Conservation (phyloP, 768 basidiomycete species). For the Hysterangium stoloniferum region DNA sequence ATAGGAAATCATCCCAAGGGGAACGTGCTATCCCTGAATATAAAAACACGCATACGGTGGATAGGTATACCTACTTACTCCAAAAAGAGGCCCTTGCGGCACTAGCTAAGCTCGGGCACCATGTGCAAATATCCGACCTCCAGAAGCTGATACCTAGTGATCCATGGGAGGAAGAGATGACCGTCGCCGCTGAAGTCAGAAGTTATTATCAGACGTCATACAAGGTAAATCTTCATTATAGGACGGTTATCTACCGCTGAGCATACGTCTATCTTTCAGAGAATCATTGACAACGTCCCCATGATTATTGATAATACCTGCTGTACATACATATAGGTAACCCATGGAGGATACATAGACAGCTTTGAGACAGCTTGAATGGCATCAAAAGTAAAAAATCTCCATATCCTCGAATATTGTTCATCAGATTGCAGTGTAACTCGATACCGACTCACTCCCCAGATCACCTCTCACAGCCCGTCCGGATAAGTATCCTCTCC, state of each 20-base stretch:
- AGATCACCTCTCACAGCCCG: no score
- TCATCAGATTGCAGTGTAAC: no score
- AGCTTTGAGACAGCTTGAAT: no score
- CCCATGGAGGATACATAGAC: no score
- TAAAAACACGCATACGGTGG: no score
- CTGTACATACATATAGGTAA: no score
- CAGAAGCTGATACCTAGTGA: constrained; percentile 26
- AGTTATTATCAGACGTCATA: constrained; percentile 51
- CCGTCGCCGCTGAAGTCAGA: constrained; percentile 45
- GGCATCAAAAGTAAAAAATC: no score
- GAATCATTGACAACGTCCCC: constrained; percentile 48
- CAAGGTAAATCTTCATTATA: constrained; percentile 31
- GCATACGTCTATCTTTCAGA: constrained; percentile 28
- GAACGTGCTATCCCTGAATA: no score
- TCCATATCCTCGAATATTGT: no score
- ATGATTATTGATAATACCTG: constrained; percentile 39
- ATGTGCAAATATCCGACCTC: constrained; percentile 20
- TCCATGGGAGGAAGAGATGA: constrained; percentile 37
- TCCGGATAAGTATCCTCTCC: no score
- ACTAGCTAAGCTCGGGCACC: neutral
- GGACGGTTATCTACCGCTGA: neutral
- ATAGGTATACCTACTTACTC: neutral
- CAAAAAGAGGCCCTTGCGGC: neutral
- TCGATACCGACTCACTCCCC: no score
- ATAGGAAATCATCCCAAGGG: no score